Evolutionary conservation across 768 basidiomycete genomes (phyloP).

Genomic region (Serendipita sp.): DNA sequence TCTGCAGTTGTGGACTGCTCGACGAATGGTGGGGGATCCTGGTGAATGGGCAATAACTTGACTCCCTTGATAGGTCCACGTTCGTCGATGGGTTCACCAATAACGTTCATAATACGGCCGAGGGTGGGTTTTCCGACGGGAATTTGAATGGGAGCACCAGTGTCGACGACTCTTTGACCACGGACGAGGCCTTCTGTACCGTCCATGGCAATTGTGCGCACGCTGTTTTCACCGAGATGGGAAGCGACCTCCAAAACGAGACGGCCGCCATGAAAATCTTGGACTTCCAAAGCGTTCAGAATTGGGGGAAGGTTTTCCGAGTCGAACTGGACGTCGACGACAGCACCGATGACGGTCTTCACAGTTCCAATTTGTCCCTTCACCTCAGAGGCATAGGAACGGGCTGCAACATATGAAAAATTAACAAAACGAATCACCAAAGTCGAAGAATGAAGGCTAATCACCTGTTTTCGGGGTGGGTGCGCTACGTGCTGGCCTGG

Average conservation of each 20-base stretch:
- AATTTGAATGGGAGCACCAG: conserved; percentile 89
- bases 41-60: conserved; percentile 85
- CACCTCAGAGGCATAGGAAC: conserved; percentile 85
- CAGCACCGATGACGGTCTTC: conserved; percentile 99
- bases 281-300: conserved; percentile 96
- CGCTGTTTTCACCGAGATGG: conserved; percentile 97
- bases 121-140: conserved; percentile 91
- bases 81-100: conserved; percentile 99
- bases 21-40: conserved; percentile 92
- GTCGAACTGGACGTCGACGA: conserved; percentile 99
- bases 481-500: neutral
- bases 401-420: conserved; percentile 32
- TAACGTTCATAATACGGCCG: conserved; percentile 99
- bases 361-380: conserved; percentile 54
- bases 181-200: conserved; percentile 99
- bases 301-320: conserved; percentile 90
- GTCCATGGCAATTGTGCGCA: conserved; percentile 99
- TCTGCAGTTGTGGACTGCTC: conserved; percentile 99
- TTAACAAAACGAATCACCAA: conserved; percentile 13
- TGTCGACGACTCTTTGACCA: conserved; percentile 94
- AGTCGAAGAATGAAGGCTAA: neutral
- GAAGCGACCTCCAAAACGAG: conserved; percentile 98
- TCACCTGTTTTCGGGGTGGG: conserved; percentile 3
- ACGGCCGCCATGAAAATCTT: conserved; percentile 84
- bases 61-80: conserved; percentile 97